phyloP scores from a whole-genome alignment of 345 rosid genomes.

The Eutrema heterophyllum region DNA sequence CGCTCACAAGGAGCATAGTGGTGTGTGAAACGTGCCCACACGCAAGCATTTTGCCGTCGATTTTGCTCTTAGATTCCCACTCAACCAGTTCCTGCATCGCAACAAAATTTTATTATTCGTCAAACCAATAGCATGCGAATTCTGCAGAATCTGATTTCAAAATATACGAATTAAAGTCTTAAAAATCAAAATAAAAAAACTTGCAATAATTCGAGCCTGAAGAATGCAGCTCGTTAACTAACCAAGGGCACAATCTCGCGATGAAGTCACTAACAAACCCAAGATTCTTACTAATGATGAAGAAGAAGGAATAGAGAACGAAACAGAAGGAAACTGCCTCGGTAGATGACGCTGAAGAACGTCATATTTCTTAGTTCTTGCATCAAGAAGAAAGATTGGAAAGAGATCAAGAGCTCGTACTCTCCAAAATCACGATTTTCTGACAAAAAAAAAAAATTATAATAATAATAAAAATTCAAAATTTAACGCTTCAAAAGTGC shows the following conservation, averaged over 20 bases:
- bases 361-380: slow-evolving; percentile 33
- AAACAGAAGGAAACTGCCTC: not conserved
- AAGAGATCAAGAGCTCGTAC: no score
- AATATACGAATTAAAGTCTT: no score
- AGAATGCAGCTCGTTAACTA: no score
- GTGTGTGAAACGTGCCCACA: slow-evolving; percentile 87
- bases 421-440: no score
- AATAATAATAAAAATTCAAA: no score
- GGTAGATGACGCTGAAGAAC: not conserved
- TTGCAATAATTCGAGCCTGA: no score
- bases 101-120: no score
- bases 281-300: not conserved
- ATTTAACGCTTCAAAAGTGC: no score
- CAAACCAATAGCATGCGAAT: no score
- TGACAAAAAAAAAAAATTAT: no score
- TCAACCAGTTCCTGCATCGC: slow-evolving; percentile 60
- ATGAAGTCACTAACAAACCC: not conserved
- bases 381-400: not conserved
- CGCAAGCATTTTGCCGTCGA: slow-evolving; percentile 77
- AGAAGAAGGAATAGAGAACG: no score
- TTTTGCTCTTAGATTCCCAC: slow-evolving; percentile 84
- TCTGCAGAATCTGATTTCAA: not conserved
- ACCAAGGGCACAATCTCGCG: not conserved
- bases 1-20: slow-evolving; percentile 92
- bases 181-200: no score